These are phyloP conservation scores for Irpex lacteus DNA, from an alignment of 1,284 basidiomycete genomes.

Conservation along the genomic window DNA sequence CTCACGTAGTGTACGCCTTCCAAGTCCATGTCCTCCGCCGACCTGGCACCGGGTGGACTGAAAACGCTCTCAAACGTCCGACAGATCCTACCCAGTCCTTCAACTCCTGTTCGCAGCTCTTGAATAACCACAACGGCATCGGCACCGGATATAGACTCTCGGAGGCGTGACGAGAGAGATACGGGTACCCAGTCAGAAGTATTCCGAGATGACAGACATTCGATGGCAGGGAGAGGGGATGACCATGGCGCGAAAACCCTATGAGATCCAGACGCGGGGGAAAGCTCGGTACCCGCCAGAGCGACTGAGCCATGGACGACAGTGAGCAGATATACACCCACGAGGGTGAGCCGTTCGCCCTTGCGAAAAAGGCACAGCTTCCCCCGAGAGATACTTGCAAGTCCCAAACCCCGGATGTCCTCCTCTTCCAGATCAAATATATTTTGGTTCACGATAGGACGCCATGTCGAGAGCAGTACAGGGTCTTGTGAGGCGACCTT, in stretches of 20 bases:
- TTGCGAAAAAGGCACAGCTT: conserved; percentile 41
- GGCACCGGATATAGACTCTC: conserved; percentile 8
- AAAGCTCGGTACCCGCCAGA: conserved; percentile 47
- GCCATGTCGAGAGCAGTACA: conserved; percentile 39
- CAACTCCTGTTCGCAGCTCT: conserved; percentile 52
- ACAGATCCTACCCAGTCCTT: conserved; percentile 62
- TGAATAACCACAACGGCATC: conserved; percentile 52
- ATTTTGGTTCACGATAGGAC: conserved; percentile 41
- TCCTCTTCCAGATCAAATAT: conserved; percentile 39
- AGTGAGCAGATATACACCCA: conserved; percentile 53
- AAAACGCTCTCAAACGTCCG: conserved; percentile 61
- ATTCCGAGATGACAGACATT: conserved; percentile 23
- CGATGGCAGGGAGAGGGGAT: conserved; percentile 60
- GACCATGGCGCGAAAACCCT: conserved; percentile 64
- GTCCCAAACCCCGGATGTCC: conserved; percentile 32
- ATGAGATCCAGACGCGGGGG: conserved; percentile 38
- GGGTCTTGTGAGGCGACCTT: conserved; percentile 14
- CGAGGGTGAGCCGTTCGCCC: conserved; percentile 51
- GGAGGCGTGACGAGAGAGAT: conserved; percentile 14
- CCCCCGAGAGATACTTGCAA: conserved; percentile 17
- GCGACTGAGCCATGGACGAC: conserved; percentile 55
- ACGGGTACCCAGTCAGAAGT: neutral
- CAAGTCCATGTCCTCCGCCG: conserved; percentile 38
- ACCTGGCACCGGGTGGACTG: conserved; percentile 33
- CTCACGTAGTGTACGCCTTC: conserved; percentile 56